These are phyloP conservation scores for Tolypocladium amazonense DNA, from an alignment of 2,329 filamentous ascomycete species.

Conservation along the genomic window DNA sequence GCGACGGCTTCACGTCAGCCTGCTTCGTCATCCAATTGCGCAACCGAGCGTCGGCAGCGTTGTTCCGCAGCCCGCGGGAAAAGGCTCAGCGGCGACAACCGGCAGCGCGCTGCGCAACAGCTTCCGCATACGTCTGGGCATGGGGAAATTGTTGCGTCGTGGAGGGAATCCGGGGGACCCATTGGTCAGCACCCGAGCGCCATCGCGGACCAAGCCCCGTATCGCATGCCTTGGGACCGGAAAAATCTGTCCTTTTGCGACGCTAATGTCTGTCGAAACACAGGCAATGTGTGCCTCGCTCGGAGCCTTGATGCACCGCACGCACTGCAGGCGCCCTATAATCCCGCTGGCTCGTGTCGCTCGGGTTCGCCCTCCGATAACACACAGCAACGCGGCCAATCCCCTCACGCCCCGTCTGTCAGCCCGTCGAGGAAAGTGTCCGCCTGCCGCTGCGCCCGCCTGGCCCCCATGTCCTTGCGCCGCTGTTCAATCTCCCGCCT, in stretches of 20 bases:
- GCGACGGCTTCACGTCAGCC: background rate
- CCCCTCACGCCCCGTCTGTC: constrained; percentile 4
- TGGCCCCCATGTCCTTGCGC: constrained; percentile 49
- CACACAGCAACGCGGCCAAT: background rate
- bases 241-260: background rate
- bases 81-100: background rate
- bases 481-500: constrained; percentile 54
- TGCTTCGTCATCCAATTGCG: background rate
- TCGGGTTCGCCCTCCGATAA: background rate
- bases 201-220: background rate
- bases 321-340: background rate
- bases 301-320: background rate
- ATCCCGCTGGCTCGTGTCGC: background rate
- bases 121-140: background rate
- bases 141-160: background rate
- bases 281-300: background rate
- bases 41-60: too few relatives aligned
- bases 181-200: background rate
- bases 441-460: constrained; percentile 55
- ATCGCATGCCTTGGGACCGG: background rate
- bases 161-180: background rate
- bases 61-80: background rate
- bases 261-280: background rate
- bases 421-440: constrained; percentile 61
- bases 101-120: background rate